Conservation (phyloP, 106 monocot genomes). For the Acanthochlamys bracteata region DNA sequence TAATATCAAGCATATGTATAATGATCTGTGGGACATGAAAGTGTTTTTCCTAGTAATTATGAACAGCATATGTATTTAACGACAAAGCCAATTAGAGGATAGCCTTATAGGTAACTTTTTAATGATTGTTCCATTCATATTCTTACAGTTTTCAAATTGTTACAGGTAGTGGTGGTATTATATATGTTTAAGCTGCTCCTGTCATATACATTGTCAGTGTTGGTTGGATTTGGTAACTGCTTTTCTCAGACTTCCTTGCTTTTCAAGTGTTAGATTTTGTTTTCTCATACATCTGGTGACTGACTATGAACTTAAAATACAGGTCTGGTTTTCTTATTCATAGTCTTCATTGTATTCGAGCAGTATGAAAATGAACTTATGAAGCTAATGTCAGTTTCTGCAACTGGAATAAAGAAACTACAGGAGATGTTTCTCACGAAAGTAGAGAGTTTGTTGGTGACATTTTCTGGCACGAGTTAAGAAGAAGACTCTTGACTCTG, state of each 20-base stretch:
- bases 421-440: conserved; percentile 19
- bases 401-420: conserved; percentile 16
- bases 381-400: conserved; percentile 18
- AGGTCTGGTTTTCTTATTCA: conserved; percentile 60
- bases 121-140: no score
- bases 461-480: not conserved
- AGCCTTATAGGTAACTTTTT: no score
- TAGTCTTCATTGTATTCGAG: conserved; percentile 76
- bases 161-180: conserved; percentile 35
- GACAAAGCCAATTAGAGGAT: no score
- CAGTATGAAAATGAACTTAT: conserved; percentile 73
- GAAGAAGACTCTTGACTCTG: not conserved
- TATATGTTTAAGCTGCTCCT: conserved; percentile 45
- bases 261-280: not conserved
- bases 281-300: conserved; percentile 1
- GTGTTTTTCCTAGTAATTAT: no score
- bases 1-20: no score
- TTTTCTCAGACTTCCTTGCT: not conserved
- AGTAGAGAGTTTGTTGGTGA: conserved; percentile 16
- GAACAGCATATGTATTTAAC: no score
- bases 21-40: no score
- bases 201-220: conserved; percentile 23
- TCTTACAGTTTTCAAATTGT: not conserved
- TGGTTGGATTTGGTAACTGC: conserved; percentile 49
- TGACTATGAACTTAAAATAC: conserved; percentile 11